A percentile compares a stretch with the other conserved stretches of the same genome.
phyloP scores from a whole-genome alignment of 2,329 filamentous ascomycete genomes.

The Colletotrichum salicis region DNA sequence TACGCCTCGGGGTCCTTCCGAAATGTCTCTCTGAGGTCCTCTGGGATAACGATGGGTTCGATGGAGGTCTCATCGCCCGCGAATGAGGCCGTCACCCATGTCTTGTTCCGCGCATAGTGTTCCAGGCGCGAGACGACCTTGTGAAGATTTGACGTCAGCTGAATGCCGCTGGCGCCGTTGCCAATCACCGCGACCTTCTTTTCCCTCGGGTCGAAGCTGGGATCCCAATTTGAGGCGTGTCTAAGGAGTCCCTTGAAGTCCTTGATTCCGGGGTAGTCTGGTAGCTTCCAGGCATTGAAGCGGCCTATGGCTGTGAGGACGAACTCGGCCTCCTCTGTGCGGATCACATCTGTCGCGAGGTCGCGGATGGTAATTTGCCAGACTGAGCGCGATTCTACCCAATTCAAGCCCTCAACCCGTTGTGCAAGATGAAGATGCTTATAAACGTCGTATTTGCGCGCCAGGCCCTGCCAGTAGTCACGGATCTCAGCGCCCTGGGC shows the following conservation, averaged over 20 bases:
- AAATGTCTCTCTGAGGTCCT: constrained; percentile 67
- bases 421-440: constrained; percentile 65
- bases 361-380: constrained; percentile 66
- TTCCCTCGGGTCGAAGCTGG: constrained; percentile 56
- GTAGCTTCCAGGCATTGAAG: constrained; percentile 74
- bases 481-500: constrained; percentile 74
- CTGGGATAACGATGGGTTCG: constrained; percentile 63
- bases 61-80: constrained; percentile 64
- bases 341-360: constrained; percentile 48
- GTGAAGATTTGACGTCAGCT: constrained; percentile 65
- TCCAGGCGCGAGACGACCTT: constrained; percentile 62
- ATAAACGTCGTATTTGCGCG: constrained; percentile 73
- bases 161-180: constrained; percentile 71
- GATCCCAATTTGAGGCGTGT: constrained; percentile 71
- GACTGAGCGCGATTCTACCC: constrained; percentile 60
- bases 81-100: constrained; percentile 75
- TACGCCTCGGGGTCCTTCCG: constrained; percentile 70
- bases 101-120: constrained; percentile 72
- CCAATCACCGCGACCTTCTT: constrained; percentile 70
- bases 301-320: constrained; percentile 72
- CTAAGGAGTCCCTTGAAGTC: constrained; percentile 66
- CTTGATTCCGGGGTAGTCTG: constrained; percentile 67
- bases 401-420: constrained; percentile 65
- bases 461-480: constrained; percentile 72
- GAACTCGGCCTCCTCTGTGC: constrained; percentile 65